These are phyloP conservation scores for Rostrohypoxylon terebratum DNA, from an alignment of 495 filamentous ascomycete genomes.

Conservation along the genomic window DNA sequence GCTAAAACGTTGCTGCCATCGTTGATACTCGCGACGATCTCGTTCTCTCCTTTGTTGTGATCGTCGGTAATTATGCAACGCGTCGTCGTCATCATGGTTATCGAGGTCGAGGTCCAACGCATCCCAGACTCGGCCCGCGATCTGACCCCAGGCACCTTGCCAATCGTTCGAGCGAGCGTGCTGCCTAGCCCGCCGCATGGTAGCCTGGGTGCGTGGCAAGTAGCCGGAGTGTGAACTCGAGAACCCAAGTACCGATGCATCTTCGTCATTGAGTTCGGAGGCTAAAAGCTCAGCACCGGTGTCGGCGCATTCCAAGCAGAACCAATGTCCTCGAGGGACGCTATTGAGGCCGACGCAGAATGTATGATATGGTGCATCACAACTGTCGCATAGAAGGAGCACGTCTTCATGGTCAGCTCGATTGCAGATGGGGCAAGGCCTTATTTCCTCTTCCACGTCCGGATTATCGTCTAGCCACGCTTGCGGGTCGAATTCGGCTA, in stretches of 20 bases:
- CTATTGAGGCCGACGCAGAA: constrained; percentile 83
- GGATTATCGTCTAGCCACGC: constrained; percentile 79
- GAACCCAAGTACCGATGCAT: constrained; percentile 41
- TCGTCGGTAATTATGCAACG: constrained; percentile 60
- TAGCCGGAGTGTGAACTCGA: constrained; percentile 45
- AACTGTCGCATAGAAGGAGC: constrained; percentile 87
- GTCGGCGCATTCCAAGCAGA: constrained; percentile 76
- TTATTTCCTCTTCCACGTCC: constrained; percentile 70
- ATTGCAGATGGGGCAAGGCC: constrained; percentile 85
- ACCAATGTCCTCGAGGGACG: constrained; percentile 83
- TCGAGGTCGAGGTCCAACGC: constrained; percentile 83
- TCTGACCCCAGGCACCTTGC: constrained; percentile 67
- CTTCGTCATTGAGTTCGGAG: constrained; percentile 60
- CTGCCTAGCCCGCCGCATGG: constrained; percentile 58
- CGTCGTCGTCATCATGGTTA: constrained; percentile 86
- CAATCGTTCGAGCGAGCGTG: constrained; percentile 64
- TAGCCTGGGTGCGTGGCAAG: constrained; percentile 63
- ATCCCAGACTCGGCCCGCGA: constrained; percentile 63
- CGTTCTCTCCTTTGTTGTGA: constrained; percentile 69
- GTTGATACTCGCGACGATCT: constrained; percentile 73
- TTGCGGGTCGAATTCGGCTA: constrained; percentile 85
- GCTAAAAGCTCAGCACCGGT: constrained; percentile 56
- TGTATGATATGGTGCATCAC: constrained; percentile 85
- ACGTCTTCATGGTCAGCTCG: constrained; percentile 79
- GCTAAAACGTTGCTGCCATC: constrained; percentile 83